Evolutionary conservation across 2,329 filamentous ascomycete genomes (phyloP).

Genomic region (Hirsutella thompsonii): DNA sequence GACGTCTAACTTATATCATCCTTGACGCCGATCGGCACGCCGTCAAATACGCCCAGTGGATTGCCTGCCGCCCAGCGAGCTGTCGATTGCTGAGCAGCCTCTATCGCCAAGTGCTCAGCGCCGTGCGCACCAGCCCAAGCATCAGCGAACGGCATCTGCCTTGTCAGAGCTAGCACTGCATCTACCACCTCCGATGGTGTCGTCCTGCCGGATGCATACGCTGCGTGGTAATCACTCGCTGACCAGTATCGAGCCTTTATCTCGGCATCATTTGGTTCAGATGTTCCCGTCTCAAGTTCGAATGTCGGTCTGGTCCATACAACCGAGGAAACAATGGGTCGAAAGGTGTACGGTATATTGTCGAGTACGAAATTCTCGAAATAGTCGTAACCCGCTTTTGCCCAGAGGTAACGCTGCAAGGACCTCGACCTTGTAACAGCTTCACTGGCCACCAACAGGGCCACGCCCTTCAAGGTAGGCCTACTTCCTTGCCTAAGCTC

Average conservation of each 20-base stretch:
- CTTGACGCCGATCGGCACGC: conserved; percentile 73
- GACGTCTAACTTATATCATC: conserved; percentile 65
- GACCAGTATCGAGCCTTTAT: conserved; percentile 48
- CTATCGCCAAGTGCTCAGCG: conserved; percentile 41
- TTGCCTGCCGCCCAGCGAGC: conserved; percentile 55
- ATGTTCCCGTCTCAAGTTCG: conserved; percentile 27
- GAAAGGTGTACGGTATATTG: conserved; percentile 29
- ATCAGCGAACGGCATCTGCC: conserved; percentile 48
- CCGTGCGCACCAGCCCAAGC: conserved; percentile 58
- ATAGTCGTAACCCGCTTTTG: conserved; percentile 46
- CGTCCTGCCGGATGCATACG: conserved; percentile 55
- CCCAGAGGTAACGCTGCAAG: conserved; percentile 55
- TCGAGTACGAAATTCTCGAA: conserved; percentile 33
- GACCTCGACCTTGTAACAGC: conserved; percentile 41
- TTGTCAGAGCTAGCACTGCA: conserved; percentile 57
- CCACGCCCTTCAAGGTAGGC: conserved; percentile 54
- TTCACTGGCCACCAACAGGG: conserved; percentile 27
- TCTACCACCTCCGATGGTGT: conserved; percentile 64
- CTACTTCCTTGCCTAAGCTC: conserved; percentile 37
- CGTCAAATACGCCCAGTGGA: conserved; percentile 59
- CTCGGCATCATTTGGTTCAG: conserved; percentile 24
- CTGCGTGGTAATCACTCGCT: conserved; percentile 61
- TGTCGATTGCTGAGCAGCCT: conserved; percentile 61
- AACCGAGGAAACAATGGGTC: conserved; percentile 46
- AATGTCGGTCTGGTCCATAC: conserved; percentile 22